Evolutionary conservation across 306 rosid genomes (phyloP).

Genomic region (Mucuna pruriens): DNA sequence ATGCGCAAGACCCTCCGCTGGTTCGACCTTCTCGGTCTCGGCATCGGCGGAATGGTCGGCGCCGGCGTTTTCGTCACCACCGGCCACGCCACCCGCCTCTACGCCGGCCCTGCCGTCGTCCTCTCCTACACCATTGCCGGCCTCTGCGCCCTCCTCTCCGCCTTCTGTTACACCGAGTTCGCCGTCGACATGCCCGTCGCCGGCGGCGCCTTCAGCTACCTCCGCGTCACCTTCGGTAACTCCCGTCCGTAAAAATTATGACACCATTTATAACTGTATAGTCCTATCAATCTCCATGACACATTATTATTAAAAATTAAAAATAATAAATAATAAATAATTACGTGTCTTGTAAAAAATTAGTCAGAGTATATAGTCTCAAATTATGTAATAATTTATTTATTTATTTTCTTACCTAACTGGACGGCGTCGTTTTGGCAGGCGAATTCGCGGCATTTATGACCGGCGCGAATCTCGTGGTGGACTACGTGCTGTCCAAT

Average conservation of each 20-base stretch:
- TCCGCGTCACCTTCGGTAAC: slow-evolving; percentile 94
- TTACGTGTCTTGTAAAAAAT: no score
- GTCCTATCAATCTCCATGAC: background rate
- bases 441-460: slow-evolving; percentile 91
- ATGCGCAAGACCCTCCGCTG: slow-evolving; percentile 82
- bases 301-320: no score
- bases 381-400: no score
- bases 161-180: slow-evolving; percentile 96
- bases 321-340: no score
- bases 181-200: slow-evolving; percentile 98
- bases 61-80: slow-evolving; percentile 92
- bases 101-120: slow-evolving; percentile 79
- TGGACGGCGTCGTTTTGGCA: slow-evolving; percentile 31
- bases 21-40: slow-evolving; percentile 76
- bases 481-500: slow-evolving; percentile 98
- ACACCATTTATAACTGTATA: no score
- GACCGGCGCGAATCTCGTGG: slow-evolving; percentile 82
- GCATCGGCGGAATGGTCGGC: slow-evolving; percentile 96
- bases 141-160: slow-evolving; percentile 87
- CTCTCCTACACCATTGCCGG: slow-evolving; percentile 97
- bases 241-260: no score
- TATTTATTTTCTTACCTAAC: background rate
- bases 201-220: slow-evolving; percentile 98
- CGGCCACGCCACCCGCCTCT: slow-evolving; percentile 60
- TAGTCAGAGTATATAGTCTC: no score